Base-by-base conservation (phyloP, 1,284 basidiomycete species). In the Apiotrichum montevideense region DNA sequence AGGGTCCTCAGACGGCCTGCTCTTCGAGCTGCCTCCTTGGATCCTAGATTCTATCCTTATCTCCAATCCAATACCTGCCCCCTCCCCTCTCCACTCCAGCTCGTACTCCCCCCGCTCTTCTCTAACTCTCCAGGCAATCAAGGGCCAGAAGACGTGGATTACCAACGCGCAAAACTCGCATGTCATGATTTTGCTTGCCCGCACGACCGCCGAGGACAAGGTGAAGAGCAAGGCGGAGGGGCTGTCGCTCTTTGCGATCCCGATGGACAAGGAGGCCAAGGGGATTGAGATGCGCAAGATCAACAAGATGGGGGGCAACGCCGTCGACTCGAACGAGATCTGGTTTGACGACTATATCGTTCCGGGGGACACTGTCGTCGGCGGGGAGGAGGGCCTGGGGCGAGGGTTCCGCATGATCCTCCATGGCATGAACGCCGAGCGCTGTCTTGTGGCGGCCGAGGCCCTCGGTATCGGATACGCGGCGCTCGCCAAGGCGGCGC, bases 361-460 rank as follows among this genome's bases (percentile, higher is more conserved):
- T 14, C 61, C 57, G 13, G 54, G 29, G 32, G 55, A 51, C 52
- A 46, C 35, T 21, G 55, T 56, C 15, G 54, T 58, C 11, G 60
- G 60, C 46, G 60, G 54, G 52, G 60, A 62, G 43, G 44, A n/a
- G 14, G 56, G 54, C 40, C 53, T 77, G 59, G 76, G 74, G 21
- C 67, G 73, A 42, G 77, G 77, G 6, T 79, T 78, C 66, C 74
- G 71, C 56, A 71, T 71, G 46, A 68, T 68, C 41, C 56, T 70
- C 9, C 68, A 69, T 55, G 66, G 66, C 37, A 69, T 70, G 69
- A 77, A 76, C 58, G 76, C 77, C 15, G 77, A 79, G 54, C 64
- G 78, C 2, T 75, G 74, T 52, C 59, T 79, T 7, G 62, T 79
- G 14, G 77, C 75, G 0, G 77, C 75, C 21, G 77, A 79, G 63